Base-by-base conservation (phyloP, 2,329 filamentous ascomycete species). In the Hymenoscyphus fructigenus region DNA sequence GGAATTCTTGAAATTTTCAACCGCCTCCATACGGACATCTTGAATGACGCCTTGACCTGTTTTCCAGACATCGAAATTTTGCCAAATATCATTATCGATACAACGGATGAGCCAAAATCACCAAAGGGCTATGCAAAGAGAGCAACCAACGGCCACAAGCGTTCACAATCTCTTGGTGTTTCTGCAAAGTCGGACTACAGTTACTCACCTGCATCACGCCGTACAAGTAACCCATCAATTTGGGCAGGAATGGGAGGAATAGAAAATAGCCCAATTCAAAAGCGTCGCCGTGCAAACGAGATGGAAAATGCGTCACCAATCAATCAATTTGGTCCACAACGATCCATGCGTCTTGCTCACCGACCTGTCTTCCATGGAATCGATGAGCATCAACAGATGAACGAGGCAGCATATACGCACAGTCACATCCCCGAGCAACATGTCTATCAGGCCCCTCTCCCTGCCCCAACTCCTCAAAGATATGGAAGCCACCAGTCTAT, bases 21-120 rank as follows among this genome's bases (percentile, higher is more conserved):
- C 56, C 70, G 69, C 15, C 71, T 79, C 2, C 74, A 78, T 41
- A 69, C 68, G 7, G 74, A 75, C 57, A 75, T 78, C 28, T 66
- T 77, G 17, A 63, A 71, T n/a, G 76, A 77, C 50, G 67, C 71
- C 2, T 70, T 76, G 57, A 69, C 75, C 4, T 74, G 72, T 44
- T 79, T 79, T 62, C 78, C 78, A 0, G 78, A 79, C 61, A 75
- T 79, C 50, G 78, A 79, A 62, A 74, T 79, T 56, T 70, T 79
- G 10, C 78, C 78, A 0, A 78, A 78, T 36, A 75, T 77, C 41
- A 62, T 69, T 7, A 68, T 72, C 2, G 71, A 75, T 26, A 70
- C 74, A 38, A 14, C 32, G 26, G 59, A 61, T 0, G 70, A 73
- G 55, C 66, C 71, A 1, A 73, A 73, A 47, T 71, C 72, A 1